Evolutionary conservation across 2,329 filamentous ascomycete species (phyloP), one percentile per base, ranked within the genome.

Genomic region (Exophiala sp.): DNA sequence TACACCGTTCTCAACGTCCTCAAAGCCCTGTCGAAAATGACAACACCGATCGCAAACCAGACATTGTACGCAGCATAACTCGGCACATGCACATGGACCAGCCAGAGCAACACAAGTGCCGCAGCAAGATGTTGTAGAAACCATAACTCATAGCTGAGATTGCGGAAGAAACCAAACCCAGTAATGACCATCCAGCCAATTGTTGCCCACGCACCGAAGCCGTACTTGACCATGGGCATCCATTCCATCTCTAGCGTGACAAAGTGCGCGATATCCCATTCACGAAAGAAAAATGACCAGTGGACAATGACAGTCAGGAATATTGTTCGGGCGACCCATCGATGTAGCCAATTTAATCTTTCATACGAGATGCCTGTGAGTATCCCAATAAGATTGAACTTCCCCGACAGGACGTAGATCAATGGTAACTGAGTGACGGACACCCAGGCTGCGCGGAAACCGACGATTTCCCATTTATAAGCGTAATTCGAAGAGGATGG

Each of bases 261-360:
- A 56, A 80, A 79, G 50, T 80, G 67, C 49, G 75, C 79, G 39
- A 74, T 71, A 11, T 62, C 72, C 78, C 80, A 83, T 52, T 75
- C 72, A 3, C 71, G 72, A 50, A 80, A 75, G 69, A 78, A 82
- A 62, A 77, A 82, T 2, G 73, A 72, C 72, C 79, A 75, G 58
- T 83, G 80, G n/a, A 82, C 74, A 7, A 78, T 76, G 2, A 75
- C 72, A 0, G 76, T 79, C 36, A 83, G 65, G 64, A 79, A 78
- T 41, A 82, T 68, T 0, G 71, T 75, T 8, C 80, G 68, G 2
- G 78, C 69, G 2, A 73, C 69, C 78, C 79, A 79, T 33, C 77
- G 71, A 61, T 80, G 78, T 21, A 78, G 68, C 76, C 76, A 79
- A 59, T 80, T 80, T 35, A 80, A 66, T 9, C 75, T 69, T 59